A percentile compares a stretch with the other conserved stretches of the same genome.
Conservation (phyloP, 2,329 filamentous ascomycete genomes). For the Colletotrichum godetiae region DNA sequence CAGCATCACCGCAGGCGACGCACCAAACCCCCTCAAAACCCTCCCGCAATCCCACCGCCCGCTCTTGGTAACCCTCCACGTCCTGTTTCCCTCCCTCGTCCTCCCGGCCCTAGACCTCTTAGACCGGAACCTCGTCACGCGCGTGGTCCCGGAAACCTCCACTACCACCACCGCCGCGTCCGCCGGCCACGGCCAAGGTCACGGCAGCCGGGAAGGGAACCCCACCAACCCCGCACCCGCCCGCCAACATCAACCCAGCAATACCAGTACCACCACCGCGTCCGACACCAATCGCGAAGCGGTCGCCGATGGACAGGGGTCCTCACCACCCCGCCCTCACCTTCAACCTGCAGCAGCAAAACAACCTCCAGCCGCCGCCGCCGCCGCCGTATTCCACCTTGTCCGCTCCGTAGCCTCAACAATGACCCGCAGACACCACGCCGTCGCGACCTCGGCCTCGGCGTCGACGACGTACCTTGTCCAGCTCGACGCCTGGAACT, state of each 20-base stretch:
- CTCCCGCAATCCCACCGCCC: conserved; percentile 57
- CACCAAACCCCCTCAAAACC: conserved; percentile 36
- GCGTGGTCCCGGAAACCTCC: conserved; percentile 51
- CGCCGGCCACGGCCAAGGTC: not conserved
- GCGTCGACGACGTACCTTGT: conserved; percentile 70
- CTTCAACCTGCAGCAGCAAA: not conserved
- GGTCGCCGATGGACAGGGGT: not conserved
- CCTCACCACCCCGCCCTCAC: not conserved
- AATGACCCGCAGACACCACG: conserved; percentile 39
- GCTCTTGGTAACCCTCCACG: conserved; percentile 83
- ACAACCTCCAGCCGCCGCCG: conserved; percentile 2
- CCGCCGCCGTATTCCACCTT: conserved; percentile 61
- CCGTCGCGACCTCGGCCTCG: conserved; percentile 37
- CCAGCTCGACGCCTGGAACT: conserved; percentile 82
- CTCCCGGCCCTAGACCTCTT: conserved; percentile 89
- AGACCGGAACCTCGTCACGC: conserved; percentile 78
- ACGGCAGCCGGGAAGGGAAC: not conserved
- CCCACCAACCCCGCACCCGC: conserved; percentile 18
- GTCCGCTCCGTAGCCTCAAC: conserved; percentile 69
- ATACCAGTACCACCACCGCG: not conserved
- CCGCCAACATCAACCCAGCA: not conserved
- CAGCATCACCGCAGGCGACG: conserved; percentile 26
- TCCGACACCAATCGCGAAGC: not conserved
- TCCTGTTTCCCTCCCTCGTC: conserved; percentile 83
- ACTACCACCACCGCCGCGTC: not conserved